Base-by-base conservation (phyloP, 2,329 filamentous ascomycete genomes). In the Volutella citrinella region DNA sequence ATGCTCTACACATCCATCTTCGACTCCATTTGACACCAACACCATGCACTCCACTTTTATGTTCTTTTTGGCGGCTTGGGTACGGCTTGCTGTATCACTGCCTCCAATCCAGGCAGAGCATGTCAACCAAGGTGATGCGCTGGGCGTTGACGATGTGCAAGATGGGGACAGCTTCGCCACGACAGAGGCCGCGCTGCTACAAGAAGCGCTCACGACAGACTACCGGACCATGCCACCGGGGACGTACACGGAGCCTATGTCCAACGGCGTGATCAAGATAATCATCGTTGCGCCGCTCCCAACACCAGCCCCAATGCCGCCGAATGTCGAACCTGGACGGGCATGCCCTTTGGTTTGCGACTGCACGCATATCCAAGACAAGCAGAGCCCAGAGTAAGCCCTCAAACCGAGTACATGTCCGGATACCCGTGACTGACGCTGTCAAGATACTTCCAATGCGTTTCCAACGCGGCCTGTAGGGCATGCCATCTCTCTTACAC, bases 401-500 rank as follows among this genome's bases (percentile, higher is more conserved):
- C 22, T 15, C 19, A 19, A 12, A 19, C 10, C 11, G 15, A 14
- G 10, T 5, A 11, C 11, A 15, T 27, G 15, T n/a, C 24, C 16
- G 19, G 9, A 18, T 48, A 15, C 46, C 12, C n/a, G n/a, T n/a
- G n/a, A n/a, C n/a, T n/a, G n/a, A 27, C 11, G 5, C 11, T 1
- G 19, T 10, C 5, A 10, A 57, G 54, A 27, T 57, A 48, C 32
- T 53, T 55, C n/a, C 50, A 57, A 31, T 57, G 54, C 29, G 24
- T 57, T 27, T 49, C 54, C 4, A 48, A 54, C 12, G 34, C 47
- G 4, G 35, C 35, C 10, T 57, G 54, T 17, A 48, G 54, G 14
- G 38, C 41, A 5, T 57, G 54, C 34, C 51, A 48, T 31, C 23
- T 43, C 10, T 24, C 32, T 1, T 26, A 40, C 6, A 42, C 51